These are phyloP conservation scores for Physcomitrellopsis africana DNA, from an alignment of 225 moss, liverwort and hornwort species.

Conservation along the genomic window DNA sequence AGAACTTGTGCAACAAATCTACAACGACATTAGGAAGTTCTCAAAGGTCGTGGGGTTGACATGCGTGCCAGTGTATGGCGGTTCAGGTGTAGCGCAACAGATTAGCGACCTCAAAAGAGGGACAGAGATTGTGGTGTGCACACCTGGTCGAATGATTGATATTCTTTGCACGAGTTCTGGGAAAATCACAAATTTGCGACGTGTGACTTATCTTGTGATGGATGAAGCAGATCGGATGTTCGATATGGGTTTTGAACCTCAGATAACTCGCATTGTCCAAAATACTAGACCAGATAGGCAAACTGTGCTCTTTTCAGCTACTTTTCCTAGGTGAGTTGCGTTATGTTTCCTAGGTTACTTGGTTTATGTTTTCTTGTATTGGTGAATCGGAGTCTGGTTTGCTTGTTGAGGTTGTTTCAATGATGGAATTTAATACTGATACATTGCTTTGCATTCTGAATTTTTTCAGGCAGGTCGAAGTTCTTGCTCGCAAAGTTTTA, in stretches of 20 bases:
- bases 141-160: conserved; percentile 98
- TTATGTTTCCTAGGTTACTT: not conserved
- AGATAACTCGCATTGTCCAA: conserved; percentile 97
- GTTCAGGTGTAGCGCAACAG: conserved; percentile 96
- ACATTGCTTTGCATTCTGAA: not conserved
- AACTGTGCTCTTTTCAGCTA: conserved; percentile 96
- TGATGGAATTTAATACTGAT: conserved; percentile 22
- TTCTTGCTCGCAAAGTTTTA: conserved; percentile 91
- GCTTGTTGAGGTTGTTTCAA: not conserved
- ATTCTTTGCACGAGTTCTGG: conserved; percentile 97
- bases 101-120: conserved; percentile 97
- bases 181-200: conserved; percentile 92
- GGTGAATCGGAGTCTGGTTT: conserved; percentile 7
- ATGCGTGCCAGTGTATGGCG: conserved; percentile 95
- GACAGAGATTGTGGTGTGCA: conserved; percentile 96
- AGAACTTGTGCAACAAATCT: conserved; percentile 97
- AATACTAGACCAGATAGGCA: conserved; percentile 96
- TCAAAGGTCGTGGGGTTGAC: conserved; percentile 86
- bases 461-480: conserved; percentile 82
- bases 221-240: conserved; percentile 99
- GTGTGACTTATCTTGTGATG: conserved; percentile 98
- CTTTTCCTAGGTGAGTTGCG: conserved; percentile 67
- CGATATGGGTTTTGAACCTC: conserved; percentile 99
- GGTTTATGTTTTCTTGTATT: not conserved
- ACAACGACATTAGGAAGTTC: conserved; percentile 90